phyloP scores from a whole-genome alignment of 371 early-diverging fungal genomes.

The Mortierella sp. region DNA sequence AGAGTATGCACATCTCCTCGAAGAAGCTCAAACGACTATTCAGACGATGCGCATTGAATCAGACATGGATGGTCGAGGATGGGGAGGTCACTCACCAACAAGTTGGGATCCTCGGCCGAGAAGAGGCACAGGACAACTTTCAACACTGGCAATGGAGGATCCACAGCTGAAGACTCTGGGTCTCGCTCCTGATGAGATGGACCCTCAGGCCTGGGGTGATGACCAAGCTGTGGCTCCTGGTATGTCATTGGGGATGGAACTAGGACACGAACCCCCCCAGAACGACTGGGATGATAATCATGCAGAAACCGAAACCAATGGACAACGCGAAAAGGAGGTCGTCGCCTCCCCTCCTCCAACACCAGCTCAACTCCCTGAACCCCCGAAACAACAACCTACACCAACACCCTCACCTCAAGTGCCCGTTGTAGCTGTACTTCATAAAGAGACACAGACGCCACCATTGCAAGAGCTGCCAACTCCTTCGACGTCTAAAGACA shows the following conservation, averaged over 20 bases:
- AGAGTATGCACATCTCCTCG: conserved; percentile 72
- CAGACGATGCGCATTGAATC: conserved; percentile 56
- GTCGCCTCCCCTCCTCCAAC: conserved; percentile 20
- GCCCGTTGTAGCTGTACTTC: not conserved
- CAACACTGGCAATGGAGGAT: conserved; percentile 36
- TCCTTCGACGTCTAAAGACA: conserved; percentile 9
- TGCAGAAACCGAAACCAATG: not conserved
- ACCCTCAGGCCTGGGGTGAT: conserved; percentile 4
- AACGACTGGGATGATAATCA: not conserved
- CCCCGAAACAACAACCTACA: conserved; percentile 21
- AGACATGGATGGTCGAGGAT: conserved; percentile 48
- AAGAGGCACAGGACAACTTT: conserved; percentile 15
- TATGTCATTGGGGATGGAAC: conserved; percentile 34
- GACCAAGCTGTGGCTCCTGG: conserved; percentile 2
- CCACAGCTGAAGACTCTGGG: conserved; percentile 28
- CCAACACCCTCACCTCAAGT: conserved; percentile 22
- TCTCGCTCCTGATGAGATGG: conserved; percentile 4
- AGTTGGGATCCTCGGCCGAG: conserved; percentile 4
- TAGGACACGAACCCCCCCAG: conserved; percentile 12
- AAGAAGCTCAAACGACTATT: conserved; percentile 77
- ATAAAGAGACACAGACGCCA: conserved; percentile 8
- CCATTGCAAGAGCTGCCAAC: conserved; percentile 1
- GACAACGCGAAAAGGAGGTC: conserved; percentile 1
- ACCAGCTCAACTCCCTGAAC: conserved; percentile 14
- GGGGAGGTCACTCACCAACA: conserved; percentile 19